Percentiles rank a stretch among this genome's conserved stretches.
These are phyloP conservation scores for Pleurotus eryngii DNA, from an alignment of 768 basidiomycete species.

Conservation along the genomic window DNA sequence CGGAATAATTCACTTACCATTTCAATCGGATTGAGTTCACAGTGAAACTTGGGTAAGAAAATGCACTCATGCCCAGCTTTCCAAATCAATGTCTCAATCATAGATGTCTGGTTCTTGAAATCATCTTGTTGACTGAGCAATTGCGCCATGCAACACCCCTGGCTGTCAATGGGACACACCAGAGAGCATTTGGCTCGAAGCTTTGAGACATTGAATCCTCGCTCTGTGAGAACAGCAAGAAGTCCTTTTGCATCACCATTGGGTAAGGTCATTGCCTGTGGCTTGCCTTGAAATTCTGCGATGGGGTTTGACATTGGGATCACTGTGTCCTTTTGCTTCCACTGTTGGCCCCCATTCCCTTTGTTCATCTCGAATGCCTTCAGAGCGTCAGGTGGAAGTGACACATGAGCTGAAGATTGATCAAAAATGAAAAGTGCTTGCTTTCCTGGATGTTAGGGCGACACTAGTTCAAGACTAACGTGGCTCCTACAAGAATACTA, in stretches of 20 bases:
- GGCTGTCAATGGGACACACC: conserved; percentile 19
- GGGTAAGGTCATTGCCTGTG: conserved; percentile 12
- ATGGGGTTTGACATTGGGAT: conserved; percentile 26
- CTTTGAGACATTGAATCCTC: conserved; percentile 20
- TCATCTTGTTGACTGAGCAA: conserved; percentile 30
- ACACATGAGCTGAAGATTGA: conserved; percentile 37
- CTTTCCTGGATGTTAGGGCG: too few species aligned
- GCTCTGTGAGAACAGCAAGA: conserved; percentile 24
- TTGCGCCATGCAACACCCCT: conserved; percentile 26
- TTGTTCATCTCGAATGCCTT: conserved; percentile 32
- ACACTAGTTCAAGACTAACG: too few species aligned
- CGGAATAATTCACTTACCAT: conserved; percentile 20
- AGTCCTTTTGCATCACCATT: conserved; percentile 30
- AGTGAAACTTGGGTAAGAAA: conserved; percentile 28
- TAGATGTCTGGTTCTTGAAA: conserved; percentile 24
- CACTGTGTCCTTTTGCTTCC: conserved; percentile 19
- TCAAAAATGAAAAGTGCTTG: conserved; percentile 36
- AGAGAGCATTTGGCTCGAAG: conserved; percentile 22
- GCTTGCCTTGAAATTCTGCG: conserved; percentile 7
- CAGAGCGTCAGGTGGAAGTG: conserved; percentile 28
- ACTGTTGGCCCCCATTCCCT: conserved; percentile 24
- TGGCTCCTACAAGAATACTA: too few species aligned
- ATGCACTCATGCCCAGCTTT: background rate
- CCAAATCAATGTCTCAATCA: conserved; percentile 24
- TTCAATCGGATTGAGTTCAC: conserved; percentile 38